These are phyloP conservation scores for Alternaria sp. DNA, from an alignment of 2,329 filamentous ascomycete genomes.

Conservation along the genomic window DNA sequence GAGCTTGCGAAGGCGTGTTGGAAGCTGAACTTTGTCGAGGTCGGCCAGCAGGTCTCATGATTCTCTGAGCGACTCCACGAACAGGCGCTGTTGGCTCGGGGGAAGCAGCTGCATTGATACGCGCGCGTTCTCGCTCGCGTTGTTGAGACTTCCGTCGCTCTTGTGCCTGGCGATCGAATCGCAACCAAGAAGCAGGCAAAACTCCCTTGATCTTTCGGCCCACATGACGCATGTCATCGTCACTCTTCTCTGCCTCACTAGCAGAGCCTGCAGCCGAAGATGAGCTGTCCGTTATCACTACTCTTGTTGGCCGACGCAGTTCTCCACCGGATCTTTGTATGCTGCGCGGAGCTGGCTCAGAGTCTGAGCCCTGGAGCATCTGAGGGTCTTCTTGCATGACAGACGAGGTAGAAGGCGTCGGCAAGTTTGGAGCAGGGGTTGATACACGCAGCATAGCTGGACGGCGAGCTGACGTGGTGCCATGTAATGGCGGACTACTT, in stretches of 20 bases:
- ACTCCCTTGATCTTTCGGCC: constrained; percentile 56
- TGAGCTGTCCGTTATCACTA: constrained; percentile 26
- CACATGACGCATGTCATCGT: constrained; percentile 43
- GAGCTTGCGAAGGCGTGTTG: constrained; percentile 19
- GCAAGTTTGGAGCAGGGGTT: constrained; percentile 27
- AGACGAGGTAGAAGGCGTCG: constrained; percentile 44
- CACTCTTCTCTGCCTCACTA: constrained; percentile 40
- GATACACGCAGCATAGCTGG: constrained; percentile 1
- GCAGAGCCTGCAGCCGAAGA: constrained; percentile 28
- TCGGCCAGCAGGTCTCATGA: constrained; percentile 22
- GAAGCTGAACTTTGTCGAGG: background rate
- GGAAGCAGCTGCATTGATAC: constrained; percentile 16
- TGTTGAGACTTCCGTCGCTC: constrained; percentile 26
- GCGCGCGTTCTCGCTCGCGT: constrained; percentile 23
- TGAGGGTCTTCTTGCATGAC: constrained; percentile 28
- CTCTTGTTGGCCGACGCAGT: constrained; percentile 20
- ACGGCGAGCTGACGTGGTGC: constrained; percentile 9
- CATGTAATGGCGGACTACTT: constrained; percentile 33
- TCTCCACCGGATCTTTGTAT: constrained; percentile 17
- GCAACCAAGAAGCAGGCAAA: constrained; percentile 58
- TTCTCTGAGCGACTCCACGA: constrained; percentile 42
- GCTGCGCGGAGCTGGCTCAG: constrained; percentile 24
- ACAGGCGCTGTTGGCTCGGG: constrained; percentile 35
- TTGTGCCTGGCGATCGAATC: constrained; percentile 52
- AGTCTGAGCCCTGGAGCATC: constrained; percentile 25